Conservation (phyloP, 1,139 yeast genomes). For the Kodamaea arcana region DNA sequence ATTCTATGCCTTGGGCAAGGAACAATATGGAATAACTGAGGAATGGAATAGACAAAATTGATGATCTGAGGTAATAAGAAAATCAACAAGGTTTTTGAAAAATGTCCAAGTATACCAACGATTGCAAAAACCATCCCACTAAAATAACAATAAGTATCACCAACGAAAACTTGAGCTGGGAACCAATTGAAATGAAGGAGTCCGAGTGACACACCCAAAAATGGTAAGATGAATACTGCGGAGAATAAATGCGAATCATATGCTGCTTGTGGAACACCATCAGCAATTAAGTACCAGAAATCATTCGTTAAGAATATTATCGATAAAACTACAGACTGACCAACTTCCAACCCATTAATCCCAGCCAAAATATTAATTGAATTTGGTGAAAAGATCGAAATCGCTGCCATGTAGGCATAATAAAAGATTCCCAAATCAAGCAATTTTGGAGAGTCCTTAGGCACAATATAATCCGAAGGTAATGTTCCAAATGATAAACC, state of each 20-base stretch:
- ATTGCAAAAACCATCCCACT: constrained; percentile 99
- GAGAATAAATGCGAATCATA: constrained; percentile 82
- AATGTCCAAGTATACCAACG: constrained; percentile 93
- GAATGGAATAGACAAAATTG: constrained; percentile 83
- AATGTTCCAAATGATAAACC: constrained; percentile 41
- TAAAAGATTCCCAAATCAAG: constrained; percentile 77
- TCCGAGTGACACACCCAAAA: constrained; percentile 79
- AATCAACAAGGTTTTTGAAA: constrained; percentile 82
- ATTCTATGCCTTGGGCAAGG: constrained; percentile 96
- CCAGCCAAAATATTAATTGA: constrained; percentile 97
- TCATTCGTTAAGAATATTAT: constrained; percentile 72
- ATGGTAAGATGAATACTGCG: constrained; percentile 75
- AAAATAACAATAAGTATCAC: constrained; percentile 96
- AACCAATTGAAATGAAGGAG: constrained; percentile 78
- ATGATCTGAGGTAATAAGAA: constrained; percentile 87
- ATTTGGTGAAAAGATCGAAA: constrained; percentile 91
- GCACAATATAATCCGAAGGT: constrained; percentile 28
- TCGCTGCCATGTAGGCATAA: constrained; percentile 84
- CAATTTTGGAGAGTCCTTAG: constrained; percentile 35
- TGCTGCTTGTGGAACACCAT: constrained; percentile 49
- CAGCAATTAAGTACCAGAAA: constrained; percentile 54
- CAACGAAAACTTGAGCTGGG: constrained; percentile 92
- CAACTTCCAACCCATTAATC: constrained; percentile 92
- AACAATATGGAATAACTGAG: constrained; percentile 79
- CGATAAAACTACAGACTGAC: constrained; percentile 82